Evolutionary conservation across 1,284 basidiomycete genomes (phyloP).

Genomic region (Ceratobasidium sp.): DNA sequence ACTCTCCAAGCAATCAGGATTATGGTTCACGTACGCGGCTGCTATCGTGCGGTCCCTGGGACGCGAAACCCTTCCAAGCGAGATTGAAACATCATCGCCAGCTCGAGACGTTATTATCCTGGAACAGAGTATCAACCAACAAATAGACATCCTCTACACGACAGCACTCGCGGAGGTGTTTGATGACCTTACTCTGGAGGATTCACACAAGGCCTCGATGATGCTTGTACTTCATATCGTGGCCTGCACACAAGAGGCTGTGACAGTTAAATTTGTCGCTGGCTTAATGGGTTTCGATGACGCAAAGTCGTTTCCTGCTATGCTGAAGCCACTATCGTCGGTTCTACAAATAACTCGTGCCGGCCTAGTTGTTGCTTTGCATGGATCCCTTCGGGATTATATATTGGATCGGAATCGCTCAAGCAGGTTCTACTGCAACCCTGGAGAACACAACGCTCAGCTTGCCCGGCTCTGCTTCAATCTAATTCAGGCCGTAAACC

Average conservation of each 20-base stretch:
- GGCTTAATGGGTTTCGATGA: background rate
- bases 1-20: background rate
- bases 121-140: background rate
- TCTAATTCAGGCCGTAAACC: background rate
- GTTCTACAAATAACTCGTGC: background rate
- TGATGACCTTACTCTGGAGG: background rate
- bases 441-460: background rate
- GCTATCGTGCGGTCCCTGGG: background rate
- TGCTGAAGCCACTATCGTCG: background rate
- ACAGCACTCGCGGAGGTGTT: background rate
- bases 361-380: background rate
- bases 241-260: background rate
- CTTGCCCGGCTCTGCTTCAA: background rate
- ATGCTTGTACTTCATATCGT: background rate
- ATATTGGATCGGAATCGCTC: background rate
- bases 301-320: background rate
- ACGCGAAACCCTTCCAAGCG: background rate
- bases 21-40: background rate
- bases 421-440: background rate
- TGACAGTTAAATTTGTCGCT: background rate
- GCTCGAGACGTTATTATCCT: background rate
- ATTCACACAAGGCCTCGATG: background rate
- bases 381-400: background rate
- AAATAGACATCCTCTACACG: background rate
- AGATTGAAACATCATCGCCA: background rate